Percentiles rank a stretch among this genome's conserved stretches.
phyloP scores from a whole-genome alignment of 2,329 filamentous ascomycete species.

The Chaetomium strumarium region DNA sequence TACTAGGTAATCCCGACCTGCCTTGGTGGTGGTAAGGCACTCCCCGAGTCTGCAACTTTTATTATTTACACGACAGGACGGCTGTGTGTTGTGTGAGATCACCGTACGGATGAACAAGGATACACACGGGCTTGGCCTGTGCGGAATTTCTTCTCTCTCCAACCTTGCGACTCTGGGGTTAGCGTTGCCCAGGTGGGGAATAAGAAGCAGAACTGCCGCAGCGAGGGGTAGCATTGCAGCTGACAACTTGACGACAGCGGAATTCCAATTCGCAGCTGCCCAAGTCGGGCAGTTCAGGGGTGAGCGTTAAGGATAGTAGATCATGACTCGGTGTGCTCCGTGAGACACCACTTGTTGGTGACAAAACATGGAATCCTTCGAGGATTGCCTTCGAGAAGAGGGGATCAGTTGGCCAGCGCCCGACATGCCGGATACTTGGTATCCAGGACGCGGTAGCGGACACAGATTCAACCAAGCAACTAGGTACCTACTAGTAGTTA shows the following conservation, averaged over 20 bases:
- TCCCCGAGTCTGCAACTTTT: no score
- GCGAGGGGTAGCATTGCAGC: conserved; percentile 3
- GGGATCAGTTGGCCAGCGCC: conserved; percentile 2
- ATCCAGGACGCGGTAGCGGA: no score
- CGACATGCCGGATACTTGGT: not conserved
- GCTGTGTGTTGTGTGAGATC: no score
- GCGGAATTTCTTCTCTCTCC: not conserved
- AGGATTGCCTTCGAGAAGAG: not conserved
- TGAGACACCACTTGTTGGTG: no score
- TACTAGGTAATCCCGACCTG: no score
- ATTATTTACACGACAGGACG: no score
- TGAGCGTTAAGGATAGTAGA: no score
- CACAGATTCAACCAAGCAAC: not conserved
- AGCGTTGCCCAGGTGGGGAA: conserved; percentile 1
- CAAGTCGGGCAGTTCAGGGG: not conserved
- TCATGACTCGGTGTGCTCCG: no score
- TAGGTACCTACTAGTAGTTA: no score
- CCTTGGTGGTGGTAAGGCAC: no score
- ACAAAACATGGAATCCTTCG: not conserved
- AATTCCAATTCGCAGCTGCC: not conserved
- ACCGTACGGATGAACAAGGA: not conserved
- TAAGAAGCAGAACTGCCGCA: conserved; percentile 6
- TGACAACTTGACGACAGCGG: not conserved
- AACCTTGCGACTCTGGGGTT: not conserved
- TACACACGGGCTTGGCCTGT: conserved; percentile 9